Evolutionary conservation across 805 yeast species (phyloP).

Genomic region (Kodamaea kaohsiungensis): DNA sequence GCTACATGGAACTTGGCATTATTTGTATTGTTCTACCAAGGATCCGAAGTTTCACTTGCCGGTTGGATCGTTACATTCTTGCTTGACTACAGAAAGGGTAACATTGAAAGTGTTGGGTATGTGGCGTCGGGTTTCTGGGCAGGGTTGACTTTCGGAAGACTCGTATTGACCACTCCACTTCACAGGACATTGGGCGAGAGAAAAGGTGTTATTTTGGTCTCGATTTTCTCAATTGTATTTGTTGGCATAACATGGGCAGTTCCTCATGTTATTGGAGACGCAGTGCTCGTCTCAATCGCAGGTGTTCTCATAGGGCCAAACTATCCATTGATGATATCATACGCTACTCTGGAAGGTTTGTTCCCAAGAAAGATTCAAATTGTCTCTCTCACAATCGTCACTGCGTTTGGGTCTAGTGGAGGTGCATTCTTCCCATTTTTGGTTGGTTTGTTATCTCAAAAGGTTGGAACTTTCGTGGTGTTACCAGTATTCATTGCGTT

Average conservation of each 20-base stretch:
- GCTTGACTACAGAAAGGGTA: slow-evolving; percentile 52
- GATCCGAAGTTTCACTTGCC: slow-evolving; percentile 67
- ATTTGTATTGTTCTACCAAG: slow-evolving; percentile 63
- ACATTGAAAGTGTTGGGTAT: slow-evolving; percentile 52
- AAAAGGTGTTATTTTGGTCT: slow-evolving; percentile 40
- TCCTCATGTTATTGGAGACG: slow-evolving; percentile 45
- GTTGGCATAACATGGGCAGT: slow-evolving; percentile 51
- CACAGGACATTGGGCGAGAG: slow-evolving; percentile 45
- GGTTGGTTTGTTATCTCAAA: slow-evolving; percentile 23
- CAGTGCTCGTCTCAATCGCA: slow-evolving; percentile 46
- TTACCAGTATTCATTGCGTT: slow-evolving; percentile 23
- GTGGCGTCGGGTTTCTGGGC: slow-evolving; percentile 73
- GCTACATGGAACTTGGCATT: slow-evolving; percentile 51
- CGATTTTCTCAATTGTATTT: slow-evolving; percentile 35
- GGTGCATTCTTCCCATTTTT: slow-evolving; percentile 26
- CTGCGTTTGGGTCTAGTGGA: slow-evolving; percentile 27
- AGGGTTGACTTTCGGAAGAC: slow-evolving; percentile 66
- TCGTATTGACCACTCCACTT: slow-evolving; percentile 45
- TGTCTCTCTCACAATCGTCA: slow-evolving; percentile 23
- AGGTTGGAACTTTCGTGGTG: slow-evolving; percentile 24
- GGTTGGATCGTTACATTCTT: slow-evolving; percentile 72
- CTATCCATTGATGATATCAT: slow-evolving; percentile 24
- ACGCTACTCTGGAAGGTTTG: slow-evolving; percentile 17
- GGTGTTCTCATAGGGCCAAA: slow-evolving; percentile 52
- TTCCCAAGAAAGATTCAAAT: slow-evolving; percentile 26